Evolutionary conservation across 208 protist species (phyloP), one percentile per base, ranked within the genome.

Genomic region (Trypanosoma boissoni): DNA sequence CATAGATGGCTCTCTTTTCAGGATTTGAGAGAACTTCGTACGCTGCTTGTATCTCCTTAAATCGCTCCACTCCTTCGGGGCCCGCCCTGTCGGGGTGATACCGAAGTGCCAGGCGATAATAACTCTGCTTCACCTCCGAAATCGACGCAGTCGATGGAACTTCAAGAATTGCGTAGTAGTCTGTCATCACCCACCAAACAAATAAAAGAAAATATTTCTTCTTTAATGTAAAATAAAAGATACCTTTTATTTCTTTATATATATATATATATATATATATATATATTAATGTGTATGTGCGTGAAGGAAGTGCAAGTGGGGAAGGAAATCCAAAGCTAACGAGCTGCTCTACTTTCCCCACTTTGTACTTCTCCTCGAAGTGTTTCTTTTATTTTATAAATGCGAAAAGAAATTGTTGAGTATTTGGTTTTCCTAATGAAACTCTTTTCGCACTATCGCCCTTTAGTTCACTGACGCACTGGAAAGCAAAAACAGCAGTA

Each of bases 11-110:
- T 14, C 73, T 59, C 61, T 83, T 84, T 36, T 77, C n/a, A 10
- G 46, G 28, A 32, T 98, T 86, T 20, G 45, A 76, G 3, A 99
- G 76, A 3, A 98, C 74, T 42, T 98, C 93, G 66, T 98, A 98
- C 4, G 96, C 96, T 18, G 69, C 36, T 31, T 69, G 76, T 43
- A 98, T 86, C 44, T 75, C 46, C 12, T 80, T 64, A 41, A 86
- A 82, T 41, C 55, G 75, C 20, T 74, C 70, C 28, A 49, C 51
- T 9, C 65, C 54, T 16, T 58, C 53, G 2, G 37, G 49, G 2
- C 62, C 61, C 0, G 55, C 59, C 46, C 43, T 72, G 52, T 82
- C 75, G 8, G 75, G 75, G 43, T 82, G 75, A 46, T 57, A 73
- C 37, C 48, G 7, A 18, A 78, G 41, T 4, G 75, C 70, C n/a